Evolutionary conservation across 2,329 filamentous ascomycete genomes (phyloP), one percentile per base, ranked within the genome.

Genomic region (Pochonia chlamydosporia): DNA sequence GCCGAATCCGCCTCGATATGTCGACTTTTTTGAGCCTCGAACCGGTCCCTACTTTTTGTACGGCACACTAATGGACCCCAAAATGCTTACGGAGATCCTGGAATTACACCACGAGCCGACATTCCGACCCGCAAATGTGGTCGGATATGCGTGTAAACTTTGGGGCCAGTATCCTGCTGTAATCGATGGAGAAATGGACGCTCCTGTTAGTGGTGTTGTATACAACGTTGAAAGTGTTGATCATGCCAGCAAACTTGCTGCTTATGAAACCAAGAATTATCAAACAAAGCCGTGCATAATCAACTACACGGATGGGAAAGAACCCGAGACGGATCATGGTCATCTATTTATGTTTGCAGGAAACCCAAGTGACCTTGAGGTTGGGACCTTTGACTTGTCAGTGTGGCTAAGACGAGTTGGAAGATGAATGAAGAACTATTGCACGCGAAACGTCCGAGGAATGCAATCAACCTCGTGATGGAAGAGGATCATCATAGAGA

Each of bases 81-180:
- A 30, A 40, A 45, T 45, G 43, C 43, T 45, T 37, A 33, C 43
- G 20, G 33, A 45, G 31, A 45, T 45, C 33, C 43, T 45, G 24
- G 8, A 30, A 4, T 39, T 45, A 16, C 23, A 39, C 31, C n/a
- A 39, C 24, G 43, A 45, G 43, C 43, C 43, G 43, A 28, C n/a
- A 28, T 30, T 45, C 25, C 31, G 43, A 45, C 43, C 43, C 1
- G 43, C 43, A 39, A 30, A 39, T 18, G 43, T 45, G 28, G 7
- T 45, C 21, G 43, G 33, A 28, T 45, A 45, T 23, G 13, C 20
- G n/a, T 45, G 43, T 33, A 40, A 45, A n/a, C 43, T 45, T 45
- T 45, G 43, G 43, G 43, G 33, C 43, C 43, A 45, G 33, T 45
- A 45, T 36, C 43, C 43, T 16, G 43, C 43, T 18, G 5, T 45